A percentile compares a stretch with the other conserved stretches of the same genome.
Evolutionary conservation across 176 grass and related monocot genomes (phyloP).

Genomic region (Carex parvula): DNA sequence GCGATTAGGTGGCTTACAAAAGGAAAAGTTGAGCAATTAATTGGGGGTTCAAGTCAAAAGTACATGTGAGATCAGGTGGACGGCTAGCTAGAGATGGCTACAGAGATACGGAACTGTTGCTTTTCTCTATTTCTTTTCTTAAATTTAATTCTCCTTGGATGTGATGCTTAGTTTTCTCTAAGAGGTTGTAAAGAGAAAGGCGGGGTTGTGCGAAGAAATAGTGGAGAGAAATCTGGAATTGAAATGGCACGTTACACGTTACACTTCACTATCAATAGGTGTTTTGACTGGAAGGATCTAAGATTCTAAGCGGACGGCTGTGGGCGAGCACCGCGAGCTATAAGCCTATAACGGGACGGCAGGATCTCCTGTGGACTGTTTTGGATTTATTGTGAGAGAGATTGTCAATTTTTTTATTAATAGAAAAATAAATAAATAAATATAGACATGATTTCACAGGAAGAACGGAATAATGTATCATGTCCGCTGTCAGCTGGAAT

Average conservation of each 20-base stretch:
- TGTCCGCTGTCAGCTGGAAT: too few relatives aligned
- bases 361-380: neutral
- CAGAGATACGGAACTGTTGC: conserved; percentile 1
- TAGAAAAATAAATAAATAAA: too few relatives aligned
- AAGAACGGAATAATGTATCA: too few relatives aligned
- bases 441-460: too few relatives aligned
- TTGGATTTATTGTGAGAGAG: neutral
- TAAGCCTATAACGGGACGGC: too few relatives aligned
- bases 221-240: neutral
- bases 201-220: conserved; percentile 1
- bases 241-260: neutral
- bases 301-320: too few relatives aligned
- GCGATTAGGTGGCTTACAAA: neutral
- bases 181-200: neutral
- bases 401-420: neutral
- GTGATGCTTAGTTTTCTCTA: neutral
- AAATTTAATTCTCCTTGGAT: neutral
- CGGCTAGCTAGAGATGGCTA: neutral
- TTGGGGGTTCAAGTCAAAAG: neutral
- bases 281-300: neutral
- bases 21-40: neutral
- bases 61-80: neutral
- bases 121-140: neutral
- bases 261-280: neutral
- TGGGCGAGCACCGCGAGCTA: too few relatives aligned